Base-by-base conservation (phyloP, 257 asterid species). In the Solanum appendiculatum region DNA sequence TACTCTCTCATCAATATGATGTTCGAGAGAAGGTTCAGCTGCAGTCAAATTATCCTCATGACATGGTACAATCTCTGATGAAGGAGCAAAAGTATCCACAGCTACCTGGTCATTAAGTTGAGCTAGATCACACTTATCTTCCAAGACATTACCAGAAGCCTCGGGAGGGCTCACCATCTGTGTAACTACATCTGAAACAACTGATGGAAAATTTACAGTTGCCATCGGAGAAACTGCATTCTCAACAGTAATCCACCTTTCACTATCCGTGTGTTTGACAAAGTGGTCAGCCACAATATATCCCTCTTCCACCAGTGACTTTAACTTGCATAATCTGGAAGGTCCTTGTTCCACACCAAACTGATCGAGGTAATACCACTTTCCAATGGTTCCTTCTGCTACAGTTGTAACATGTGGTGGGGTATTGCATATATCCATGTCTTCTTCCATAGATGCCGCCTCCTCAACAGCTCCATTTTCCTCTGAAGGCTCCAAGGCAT, bases 231-330 rank as follows among this genome's bases (percentile, higher is more conserved):
- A 97, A 88, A 87, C 97, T 18, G 99, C 99, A 88, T 92, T 96
- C 89, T 97, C 98, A 89, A 97, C 98, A 81, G 99, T 93, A 78
- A 93, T 94, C 99, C 99, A 97, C 95, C 98, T 97, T 92, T 96
- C 96, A 89, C 95, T 83, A 70, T 95, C 98, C 82, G 82, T 34
- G 89, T 97, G 99, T 89, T 91, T 97, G 88, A 97, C 94, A 90
- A 97, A 89, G 91, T 97, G 99, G 92, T 97, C 99, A 74, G 98
- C 93, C 81, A 93, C 96, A 80, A 97, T 92, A 92, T 91, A 92
- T 83, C 99, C 99, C 88, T 93, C 97, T 89, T 93, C 95, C 21
- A 93, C 88, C 70, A 96, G 96, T 77, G 94, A 93, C 92, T 95
- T 95, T 48, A 97, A 89, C 92, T 95, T 98, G 84, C 93, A 92